Evolutionary conservation across 164 flowering plant genomes (phyloP).

Genomic region (Houttuynia cordata): DNA sequence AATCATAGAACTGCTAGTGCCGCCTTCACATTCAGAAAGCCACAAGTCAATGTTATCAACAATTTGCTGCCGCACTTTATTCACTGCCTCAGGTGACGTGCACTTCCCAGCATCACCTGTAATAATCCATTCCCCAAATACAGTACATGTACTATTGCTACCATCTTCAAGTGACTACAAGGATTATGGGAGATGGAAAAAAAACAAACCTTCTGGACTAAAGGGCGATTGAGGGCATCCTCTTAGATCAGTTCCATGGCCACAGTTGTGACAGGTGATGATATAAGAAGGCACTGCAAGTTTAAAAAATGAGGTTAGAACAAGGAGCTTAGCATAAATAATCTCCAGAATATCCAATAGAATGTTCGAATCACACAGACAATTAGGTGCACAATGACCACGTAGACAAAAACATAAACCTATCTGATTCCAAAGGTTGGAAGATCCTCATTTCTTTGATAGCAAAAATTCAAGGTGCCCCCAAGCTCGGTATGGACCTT

Average conservation of each 20-base stretch:
- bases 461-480: too few species aligned
- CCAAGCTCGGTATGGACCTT: too few species aligned
- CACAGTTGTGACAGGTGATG: conserved; percentile 80
- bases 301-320: background rate
- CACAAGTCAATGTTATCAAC: conserved; percentile 10
- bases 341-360: too few species aligned
- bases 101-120: conserved; percentile 13
- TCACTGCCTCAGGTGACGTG: conserved; percentile 14
- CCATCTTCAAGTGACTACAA: too few species aligned
- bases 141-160: background rate
- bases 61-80: conserved; percentile 13
- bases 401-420: too few species aligned
- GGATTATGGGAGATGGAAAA: background rate
- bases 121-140: background rate
- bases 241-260: conserved; percentile 88
- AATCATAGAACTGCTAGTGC: conserved; percentile 7
- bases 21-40: conserved; percentile 10
- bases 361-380: too few species aligned
- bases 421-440: too few species aligned
- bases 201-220: conserved; percentile 50
- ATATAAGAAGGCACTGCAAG: conserved; percentile 78
- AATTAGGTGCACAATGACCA: too few species aligned
- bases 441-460: too few species aligned
- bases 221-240: conserved; percentile 90
- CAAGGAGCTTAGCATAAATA: too few species aligned